Evolutionary conservation across 768 basidiomycete species (phyloP), one percentile per base, ranked within the genome.

Genomic region (Boletus vinaceobasis): DNA sequence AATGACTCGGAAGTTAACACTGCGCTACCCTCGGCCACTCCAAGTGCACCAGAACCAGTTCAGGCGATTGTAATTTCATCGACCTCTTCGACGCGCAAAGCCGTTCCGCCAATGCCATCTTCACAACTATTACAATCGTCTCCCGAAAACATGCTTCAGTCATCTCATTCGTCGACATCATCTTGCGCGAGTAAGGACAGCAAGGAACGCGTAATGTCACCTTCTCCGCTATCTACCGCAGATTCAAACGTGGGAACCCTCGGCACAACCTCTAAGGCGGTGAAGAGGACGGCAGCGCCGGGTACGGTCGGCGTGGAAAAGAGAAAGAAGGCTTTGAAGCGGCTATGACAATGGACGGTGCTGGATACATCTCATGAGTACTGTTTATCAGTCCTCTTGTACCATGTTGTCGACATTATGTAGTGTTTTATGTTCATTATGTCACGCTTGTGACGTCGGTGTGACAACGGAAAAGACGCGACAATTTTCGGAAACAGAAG

Each of bases 301-400:
- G 78, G 79, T 1, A 74, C 72, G 11, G 79, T 77, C 3, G 83
- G 83, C 2, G 83, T 81, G 4, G 90, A 91, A 73, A 93, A 93
- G 75, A 77, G 91, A 70, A 93, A 93, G 80, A 93, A 92, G 77
- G 91, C 90, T 5, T 72, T 93, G 61, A 93, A 89, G 73, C 77
- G 90, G 59, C 71, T 93, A 70, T 93, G 63, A 71, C 14, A 31
- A 40, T 38, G 50, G 46, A 53, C 19, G 10, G 40, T 52, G 38
- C 54, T 31, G 52, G 56, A 44, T 50, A 46, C 26, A 17, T 40
- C 42, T 44, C 4, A 50, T 36, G 53, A 35, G 7, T 43, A 27
- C 9, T 33, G 17, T 19, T 38, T 48, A 46, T 46, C 21, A 33
- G 19, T 21, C 29, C 8, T 32, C 0, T 11, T 57, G 33, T 56